phyloP scores from a whole-genome alignment of 768 basidiomycete species.

The Phylloporus sp. region DNA sequence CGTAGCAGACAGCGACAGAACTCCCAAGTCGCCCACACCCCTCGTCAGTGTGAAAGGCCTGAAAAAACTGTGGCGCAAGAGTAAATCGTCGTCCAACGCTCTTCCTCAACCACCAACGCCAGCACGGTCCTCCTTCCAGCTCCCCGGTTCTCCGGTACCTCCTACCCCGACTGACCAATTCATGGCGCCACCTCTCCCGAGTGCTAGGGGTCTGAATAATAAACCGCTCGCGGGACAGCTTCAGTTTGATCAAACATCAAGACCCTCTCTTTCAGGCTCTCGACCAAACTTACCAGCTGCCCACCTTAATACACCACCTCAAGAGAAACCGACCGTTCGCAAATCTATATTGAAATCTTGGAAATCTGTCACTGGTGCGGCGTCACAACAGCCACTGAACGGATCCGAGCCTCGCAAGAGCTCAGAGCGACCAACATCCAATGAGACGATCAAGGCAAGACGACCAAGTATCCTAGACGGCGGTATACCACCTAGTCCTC shows the following conservation, averaged over 20 bases:
- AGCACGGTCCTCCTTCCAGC: conserved; percentile 35
- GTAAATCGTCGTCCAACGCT: conserved; percentile 42
- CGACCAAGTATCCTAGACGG: conserved; percentile 47
- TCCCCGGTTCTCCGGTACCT: conserved; percentile 26
- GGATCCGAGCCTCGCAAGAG: conserved; percentile 35
- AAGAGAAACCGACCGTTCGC: conserved; percentile 45
- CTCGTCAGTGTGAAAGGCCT: conserved; percentile 72
- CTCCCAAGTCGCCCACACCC: conserved; percentile 37
- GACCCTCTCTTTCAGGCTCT: conserved; percentile 34
- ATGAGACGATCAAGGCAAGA: conserved; percentile 36
- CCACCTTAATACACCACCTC: conserved; percentile 19
- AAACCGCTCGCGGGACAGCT: conserved; percentile 43
- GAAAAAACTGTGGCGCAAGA: conserved; percentile 77
- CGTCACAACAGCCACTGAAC: conserved; percentile 27
- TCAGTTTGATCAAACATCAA: conserved; percentile 65
- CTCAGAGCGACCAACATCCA: conserved; percentile 36
- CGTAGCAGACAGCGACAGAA: conserved; percentile 24
- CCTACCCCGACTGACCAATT: conserved; percentile 34
- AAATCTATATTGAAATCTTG: conserved; percentile 73
- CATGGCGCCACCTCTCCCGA: conserved; percentile 26
- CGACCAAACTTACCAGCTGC: conserved; percentile 27
- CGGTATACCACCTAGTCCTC: conserved; percentile 59
- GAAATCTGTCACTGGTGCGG: conserved; percentile 45
- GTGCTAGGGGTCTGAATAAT: conserved; percentile 15
- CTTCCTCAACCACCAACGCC: conserved; percentile 34